Conservation (phyloP, 306 rosid genomes). For the Castanea crenata region DNA sequence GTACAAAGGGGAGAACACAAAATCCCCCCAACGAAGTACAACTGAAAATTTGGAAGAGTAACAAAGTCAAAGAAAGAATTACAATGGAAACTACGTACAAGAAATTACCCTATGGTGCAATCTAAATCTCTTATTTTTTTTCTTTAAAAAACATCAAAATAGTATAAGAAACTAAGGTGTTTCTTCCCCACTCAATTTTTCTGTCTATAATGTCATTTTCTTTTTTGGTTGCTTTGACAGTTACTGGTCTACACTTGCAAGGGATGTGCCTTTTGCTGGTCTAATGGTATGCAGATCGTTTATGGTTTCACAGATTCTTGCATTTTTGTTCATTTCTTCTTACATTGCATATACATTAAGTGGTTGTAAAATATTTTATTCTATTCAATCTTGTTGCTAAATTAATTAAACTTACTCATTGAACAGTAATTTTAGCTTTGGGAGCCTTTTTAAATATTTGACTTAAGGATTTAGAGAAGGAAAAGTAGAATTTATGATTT, state of each 20-base stretch:
- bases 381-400: background rate
- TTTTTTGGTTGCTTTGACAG: slow-evolving; percentile 46
- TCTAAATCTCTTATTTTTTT: too few species aligned
- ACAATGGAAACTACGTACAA: too few species aligned
- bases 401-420: background rate
- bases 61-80: background rate
- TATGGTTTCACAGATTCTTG: background rate
- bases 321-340: slow-evolving; percentile 4
- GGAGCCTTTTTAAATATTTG: background rate
- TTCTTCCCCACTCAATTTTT: background rate
- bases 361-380: background rate
- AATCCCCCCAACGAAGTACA: background rate
- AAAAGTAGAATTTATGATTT: background rate
- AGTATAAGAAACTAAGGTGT: too few species aligned
- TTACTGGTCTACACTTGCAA: slow-evolving; percentile 79
- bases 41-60: background rate
- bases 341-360: background rate
- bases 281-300: slow-evolving; percentile 57
- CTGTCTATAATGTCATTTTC: slow-evolving; percentile 11
- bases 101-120: too few species aligned
- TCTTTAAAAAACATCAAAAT: too few species aligned
- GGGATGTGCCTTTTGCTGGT: slow-evolving; percentile 96
- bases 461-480: background rate
- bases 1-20: background rate
- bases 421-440: background rate